Percentiles rank a stretch among this genome's conserved stretches.
Conservation (phyloP, 75 land plant genomes). For the Pinus tabuliformis region DNA sequence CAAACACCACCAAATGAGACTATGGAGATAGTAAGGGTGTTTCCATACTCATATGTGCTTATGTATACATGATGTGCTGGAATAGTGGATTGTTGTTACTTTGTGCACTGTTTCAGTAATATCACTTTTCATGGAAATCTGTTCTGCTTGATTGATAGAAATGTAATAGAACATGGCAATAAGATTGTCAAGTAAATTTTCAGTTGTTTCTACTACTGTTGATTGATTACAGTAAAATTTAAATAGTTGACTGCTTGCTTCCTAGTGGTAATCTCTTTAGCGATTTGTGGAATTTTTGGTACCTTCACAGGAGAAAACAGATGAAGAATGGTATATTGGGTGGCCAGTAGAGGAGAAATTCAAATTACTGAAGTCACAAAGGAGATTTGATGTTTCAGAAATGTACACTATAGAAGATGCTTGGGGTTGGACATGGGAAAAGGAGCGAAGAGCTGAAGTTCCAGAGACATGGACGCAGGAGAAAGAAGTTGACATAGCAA, state of each 20-base stretch:
- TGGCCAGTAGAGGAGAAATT: constrained; percentile 27
- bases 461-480: constrained; percentile 92
- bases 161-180: background rate
- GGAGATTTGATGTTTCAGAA: constrained; percentile 66
- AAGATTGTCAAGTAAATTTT: background rate
- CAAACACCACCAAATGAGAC: constrained; percentile 17
- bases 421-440: constrained; percentile 99
- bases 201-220: background rate
- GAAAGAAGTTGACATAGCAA: constrained; percentile 92
- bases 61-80: background rate
- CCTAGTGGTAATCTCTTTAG: background rate
- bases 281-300: background rate
- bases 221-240: background rate
- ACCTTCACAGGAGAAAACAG: constrained; percentile 16
- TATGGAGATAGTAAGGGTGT: background rate
- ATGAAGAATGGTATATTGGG: constrained; percentile 24
- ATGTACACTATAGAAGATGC: constrained; percentile 96
- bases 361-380: constrained; percentile 20
- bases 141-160: background rate
- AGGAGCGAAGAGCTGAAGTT: constrained; percentile 47
- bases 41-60: background rate
- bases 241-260: background rate
- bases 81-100: background rate
- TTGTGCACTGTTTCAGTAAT: background rate
- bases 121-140: constrained; percentile 3